These are phyloP conservation scores for Amanita thiersii DNA, from an alignment of 768 basidiomycete genomes.

Conservation along the genomic window DNA sequence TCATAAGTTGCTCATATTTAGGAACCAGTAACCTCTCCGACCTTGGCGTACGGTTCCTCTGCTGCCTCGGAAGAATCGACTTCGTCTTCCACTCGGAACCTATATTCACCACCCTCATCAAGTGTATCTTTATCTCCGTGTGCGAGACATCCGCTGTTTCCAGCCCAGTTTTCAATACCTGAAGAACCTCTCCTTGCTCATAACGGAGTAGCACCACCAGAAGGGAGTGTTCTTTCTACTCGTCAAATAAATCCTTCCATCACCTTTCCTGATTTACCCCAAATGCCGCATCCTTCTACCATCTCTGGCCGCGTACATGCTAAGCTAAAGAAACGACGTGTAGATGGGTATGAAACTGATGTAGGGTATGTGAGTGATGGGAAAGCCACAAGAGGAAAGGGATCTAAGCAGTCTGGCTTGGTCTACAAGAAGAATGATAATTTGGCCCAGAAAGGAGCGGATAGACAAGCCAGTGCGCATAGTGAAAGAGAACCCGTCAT, in stretches of 20 bases:
- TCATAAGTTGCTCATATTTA: conserved; percentile 9
- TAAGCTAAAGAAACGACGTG: conserved; percentile 29
- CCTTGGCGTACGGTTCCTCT: conserved; percentile 24
- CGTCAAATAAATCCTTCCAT: too few species aligned
- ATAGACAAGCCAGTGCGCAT: conserved; percentile 9
- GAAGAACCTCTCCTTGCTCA: conserved; percentile 4
- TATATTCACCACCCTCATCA: conserved; percentile 14
- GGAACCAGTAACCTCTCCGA: conserved; percentile 20
- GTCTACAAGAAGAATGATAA: too few species aligned
- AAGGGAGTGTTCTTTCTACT: too few species aligned
- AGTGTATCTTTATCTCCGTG: conserved; percentile 9
- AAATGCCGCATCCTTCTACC: conserved; percentile 17
- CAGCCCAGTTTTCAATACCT: conserved; percentile 9
- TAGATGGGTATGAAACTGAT: conserved; percentile 46
- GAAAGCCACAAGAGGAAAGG: conserved; percentile 24
- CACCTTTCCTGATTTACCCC: conserved; percentile 15
- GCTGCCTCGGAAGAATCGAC: conserved; percentile 25
- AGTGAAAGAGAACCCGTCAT: not conserved
- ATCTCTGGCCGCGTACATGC: conserved; percentile 16
- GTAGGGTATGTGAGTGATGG: conserved; percentile 41
- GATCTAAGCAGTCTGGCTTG: too few species aligned
- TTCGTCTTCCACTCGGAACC: conserved; percentile 15
- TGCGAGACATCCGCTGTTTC: conserved; percentile 3
- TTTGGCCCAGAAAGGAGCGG: too few species aligned
- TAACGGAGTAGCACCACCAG: conserved; percentile 3